A percentile compares a stretch with the other conserved stretches of the same genome.
These are phyloP conservation scores for Candida sphagnicola DNA, from an alignment of 805 yeast species.

Conservation along the genomic window DNA sequence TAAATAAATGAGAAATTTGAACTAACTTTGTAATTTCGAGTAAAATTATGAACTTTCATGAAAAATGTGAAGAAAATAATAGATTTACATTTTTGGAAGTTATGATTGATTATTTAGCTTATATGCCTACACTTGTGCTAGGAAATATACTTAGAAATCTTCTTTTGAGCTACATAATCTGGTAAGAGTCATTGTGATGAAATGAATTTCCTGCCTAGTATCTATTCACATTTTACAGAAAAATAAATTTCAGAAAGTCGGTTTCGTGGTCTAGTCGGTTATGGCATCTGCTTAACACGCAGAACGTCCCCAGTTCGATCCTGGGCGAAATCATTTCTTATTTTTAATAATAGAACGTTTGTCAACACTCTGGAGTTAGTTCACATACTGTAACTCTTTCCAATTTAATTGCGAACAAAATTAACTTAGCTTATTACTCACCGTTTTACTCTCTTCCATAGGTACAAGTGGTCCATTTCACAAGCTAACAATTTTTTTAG, in stretches of 20 bases:
- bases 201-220: too few species aligned
- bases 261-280: constrained; percentile 95
- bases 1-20: background rate
- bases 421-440: constrained; percentile 65
- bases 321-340: constrained; percentile 89
- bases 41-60: too few species aligned
- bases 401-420: constrained; percentile 85
- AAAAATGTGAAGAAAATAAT: too few species aligned
- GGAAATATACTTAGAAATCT: too few species aligned
- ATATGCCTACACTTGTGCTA: too few species aligned
- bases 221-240: too few species aligned
- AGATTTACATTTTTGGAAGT: too few species aligned
- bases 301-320: constrained; percentile 99
- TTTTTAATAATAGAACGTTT: constrained; percentile 42
- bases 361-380: constrained; percentile 92
- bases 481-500: constrained; percentile 36
- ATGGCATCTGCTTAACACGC: constrained; percentile 99
- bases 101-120: too few species aligned
- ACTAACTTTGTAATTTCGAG: too few species aligned
- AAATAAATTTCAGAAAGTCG: constrained; percentile 3
- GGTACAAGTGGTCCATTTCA: constrained; percentile 66
- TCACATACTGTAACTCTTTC: constrained; percentile 59
- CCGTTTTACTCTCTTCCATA: constrained; percentile 46
- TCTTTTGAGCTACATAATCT: too few species aligned
- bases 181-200: too few species aligned